Percentiles rank a stretch among this genome's conserved stretches.
Evolutionary conservation across 23 red algal genomes (phyloP).

Genomic region (Gracilaria domingensis): DNA sequence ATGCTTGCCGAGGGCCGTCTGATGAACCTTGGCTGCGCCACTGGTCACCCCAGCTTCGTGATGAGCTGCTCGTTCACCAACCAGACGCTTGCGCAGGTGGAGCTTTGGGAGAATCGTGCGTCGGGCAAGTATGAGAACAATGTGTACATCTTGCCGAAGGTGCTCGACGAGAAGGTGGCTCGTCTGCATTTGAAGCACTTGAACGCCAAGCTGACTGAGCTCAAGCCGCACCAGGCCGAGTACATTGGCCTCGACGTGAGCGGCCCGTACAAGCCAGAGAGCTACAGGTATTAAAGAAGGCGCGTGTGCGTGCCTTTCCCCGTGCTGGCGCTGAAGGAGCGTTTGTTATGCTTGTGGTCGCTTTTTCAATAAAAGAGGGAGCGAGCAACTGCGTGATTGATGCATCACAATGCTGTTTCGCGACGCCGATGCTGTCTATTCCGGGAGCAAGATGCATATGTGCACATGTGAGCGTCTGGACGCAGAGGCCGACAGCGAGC

Average conservation of each 20-base stretch:
- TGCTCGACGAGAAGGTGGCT: constrained; percentile 99
- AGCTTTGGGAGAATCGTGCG: constrained; percentile 85
- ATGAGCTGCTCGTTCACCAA: constrained; percentile 99
- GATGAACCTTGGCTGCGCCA: constrained; percentile 98
- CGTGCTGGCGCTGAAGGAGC: too few species aligned
- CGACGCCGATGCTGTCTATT: too few species aligned
- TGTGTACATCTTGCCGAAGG: constrained; percentile 99
- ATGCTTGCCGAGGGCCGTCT: constrained; percentile 98
- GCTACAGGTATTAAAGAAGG: constrained; percentile 96
- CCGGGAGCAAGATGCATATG: too few species aligned
- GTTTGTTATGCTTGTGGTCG: too few species aligned
- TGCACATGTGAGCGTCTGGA: too few species aligned
- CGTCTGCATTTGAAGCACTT: constrained; percentile 91
- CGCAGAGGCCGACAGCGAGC: too few species aligned
- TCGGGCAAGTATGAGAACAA: constrained; percentile 99
- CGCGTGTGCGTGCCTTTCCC: too few species aligned
- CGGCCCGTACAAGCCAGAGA: constrained; percentile 94
- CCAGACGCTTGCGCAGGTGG: constrained; percentile 97
- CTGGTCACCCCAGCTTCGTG: constrained; percentile 98
- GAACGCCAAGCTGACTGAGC: constrained; percentile 92
- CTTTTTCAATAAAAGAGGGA: too few species aligned
- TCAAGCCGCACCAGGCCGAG: constrained; percentile 81
- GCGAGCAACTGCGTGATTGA: too few species aligned
- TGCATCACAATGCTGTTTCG: too few species aligned
- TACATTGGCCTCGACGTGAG: constrained; percentile 84